Evolutionary conservation across 805 yeast genomes (phyloP).

Genomic region (Yamadazyma sp.): DNA sequence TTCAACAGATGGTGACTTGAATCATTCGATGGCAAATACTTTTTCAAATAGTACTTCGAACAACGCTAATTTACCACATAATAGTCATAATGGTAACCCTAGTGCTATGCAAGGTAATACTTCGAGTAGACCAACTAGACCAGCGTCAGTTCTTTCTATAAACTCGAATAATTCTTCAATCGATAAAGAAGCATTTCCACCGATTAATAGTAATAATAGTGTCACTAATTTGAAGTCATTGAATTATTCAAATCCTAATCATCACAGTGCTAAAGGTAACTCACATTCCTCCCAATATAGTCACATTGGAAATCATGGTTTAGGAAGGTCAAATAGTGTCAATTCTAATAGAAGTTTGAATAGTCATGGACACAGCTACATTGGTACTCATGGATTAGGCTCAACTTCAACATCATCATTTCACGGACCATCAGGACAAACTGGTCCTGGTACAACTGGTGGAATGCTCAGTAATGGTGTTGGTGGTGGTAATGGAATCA

Average conservation of each 20-base stretch:
- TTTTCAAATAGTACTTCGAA: too few species aligned
- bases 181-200: slow-evolving; percentile 11
- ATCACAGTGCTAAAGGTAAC: too few species aligned
- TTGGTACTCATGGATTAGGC: too few species aligned
- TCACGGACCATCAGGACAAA: too few species aligned
- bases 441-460: too few species aligned
- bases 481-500: neutral
- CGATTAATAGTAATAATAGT: slow-evolving; percentile 4
- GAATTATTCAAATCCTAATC: neutral
- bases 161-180: slow-evolving; percentile 35
- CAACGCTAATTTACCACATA: neutral
- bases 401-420: too few species aligned
- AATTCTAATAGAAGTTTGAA: slow-evolving; percentile 10
- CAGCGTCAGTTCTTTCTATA: slow-evolving; percentile 39
- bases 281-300: too few species aligned
- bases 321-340: slow-evolving; percentile 5
- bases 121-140: slow-evolving; percentile 18
- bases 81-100: neutral
- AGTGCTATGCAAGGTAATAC: neutral
- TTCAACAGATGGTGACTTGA: too few species aligned
- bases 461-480: too few species aligned
- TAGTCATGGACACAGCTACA: too few species aligned
- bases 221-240: slow-evolving; percentile 5
- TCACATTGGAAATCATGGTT: neutral
- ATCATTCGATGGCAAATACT: too few species aligned